A percentile compares a stretch with the other conserved stretches of the same genome.
Conservation (phyloP, 129 eudicot species). For the Saposhnikovia divaricata region DNA sequence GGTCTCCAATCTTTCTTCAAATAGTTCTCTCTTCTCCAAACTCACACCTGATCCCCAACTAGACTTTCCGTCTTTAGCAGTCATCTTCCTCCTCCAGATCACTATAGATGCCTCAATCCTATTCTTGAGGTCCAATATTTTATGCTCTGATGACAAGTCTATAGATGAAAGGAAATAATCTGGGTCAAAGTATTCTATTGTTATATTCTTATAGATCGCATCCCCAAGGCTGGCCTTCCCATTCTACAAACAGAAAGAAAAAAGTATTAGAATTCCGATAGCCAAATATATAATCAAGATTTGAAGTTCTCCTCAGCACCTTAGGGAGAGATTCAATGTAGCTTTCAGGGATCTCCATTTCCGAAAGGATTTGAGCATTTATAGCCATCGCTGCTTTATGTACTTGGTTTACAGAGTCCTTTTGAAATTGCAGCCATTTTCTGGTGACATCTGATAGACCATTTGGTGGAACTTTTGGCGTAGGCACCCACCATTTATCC, state of each 20-base stretch:
- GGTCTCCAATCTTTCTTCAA: conserved; percentile 79
- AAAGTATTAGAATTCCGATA: neutral
- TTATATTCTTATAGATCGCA: conserved; percentile 39
- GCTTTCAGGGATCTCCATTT: conserved; percentile 86
- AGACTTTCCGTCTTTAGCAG: conserved; percentile 37
- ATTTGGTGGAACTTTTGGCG: conserved; percentile 71
- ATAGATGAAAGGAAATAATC: conserved; percentile 43
- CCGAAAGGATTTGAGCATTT: conserved; percentile 69
- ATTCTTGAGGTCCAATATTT: conserved; percentile 61
- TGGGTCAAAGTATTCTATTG: conserved; percentile 40
- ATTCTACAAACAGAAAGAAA: conserved; percentile 37
- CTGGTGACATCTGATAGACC: conserved; percentile 40
- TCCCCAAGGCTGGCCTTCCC: conserved; percentile 55
- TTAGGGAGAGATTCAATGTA: conserved; percentile 88
- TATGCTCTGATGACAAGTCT: conserved; percentile 83
- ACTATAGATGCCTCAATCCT: conserved; percentile 40
- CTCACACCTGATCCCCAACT: conserved; percentile 49
- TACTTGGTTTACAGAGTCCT: conserved; percentile 86
- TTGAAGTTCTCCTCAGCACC: conserved; percentile 30
- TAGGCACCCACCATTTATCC: conserved; percentile 85
- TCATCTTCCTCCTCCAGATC: conserved; percentile 51
- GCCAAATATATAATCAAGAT: conserved; percentile 12
- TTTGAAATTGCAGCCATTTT: conserved; percentile 57
- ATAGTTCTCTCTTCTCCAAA: conserved; percentile 44
- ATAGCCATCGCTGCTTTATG: conserved; percentile 91